Evolutionary conservation across 257 asterid species (phyloP).

Genomic region (Solanum chmielewskii): DNA sequence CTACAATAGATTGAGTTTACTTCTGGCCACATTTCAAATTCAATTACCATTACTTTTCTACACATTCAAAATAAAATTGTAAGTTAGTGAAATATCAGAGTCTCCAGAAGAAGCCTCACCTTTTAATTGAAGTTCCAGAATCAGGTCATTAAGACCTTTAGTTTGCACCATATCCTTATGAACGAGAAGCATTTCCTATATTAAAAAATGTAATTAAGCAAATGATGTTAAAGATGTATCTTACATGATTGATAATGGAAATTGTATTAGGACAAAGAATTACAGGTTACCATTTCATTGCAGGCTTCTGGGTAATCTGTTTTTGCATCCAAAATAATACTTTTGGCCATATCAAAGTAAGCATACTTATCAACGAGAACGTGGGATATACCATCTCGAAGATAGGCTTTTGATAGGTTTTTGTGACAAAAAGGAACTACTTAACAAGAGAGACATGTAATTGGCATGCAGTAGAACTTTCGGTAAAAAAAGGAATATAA

Average conservation of each 20-base stretch:
- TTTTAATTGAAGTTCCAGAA: slow-evolving; percentile 53
- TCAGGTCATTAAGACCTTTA: slow-evolving; percentile 40
- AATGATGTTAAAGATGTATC: background rate
- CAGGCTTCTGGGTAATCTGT: too few relatives aligned
- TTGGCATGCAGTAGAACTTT: background rate
- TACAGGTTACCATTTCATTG: slow-evolving; percentile 58
- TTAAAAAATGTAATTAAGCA: background rate
- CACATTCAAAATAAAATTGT: too few relatives aligned
- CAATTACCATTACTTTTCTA: too few relatives aligned
- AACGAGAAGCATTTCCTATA: slow-evolving; percentile 67
- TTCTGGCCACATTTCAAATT: too few relatives aligned
- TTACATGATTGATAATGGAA: background rate
- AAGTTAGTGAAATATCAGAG: background rate
- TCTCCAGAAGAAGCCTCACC: slow-evolving; percentile 18
- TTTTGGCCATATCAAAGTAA: slow-evolving; percentile 59
- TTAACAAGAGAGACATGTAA: background rate
- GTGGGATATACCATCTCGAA: slow-evolving; percentile 76
- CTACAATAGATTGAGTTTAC: too few relatives aligned
- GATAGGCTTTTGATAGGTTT: background rate
- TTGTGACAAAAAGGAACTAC: background rate
- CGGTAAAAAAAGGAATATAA: background rate
- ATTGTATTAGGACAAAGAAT: background rate
- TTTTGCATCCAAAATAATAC: slow-evolving; percentile 45
- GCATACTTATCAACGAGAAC: slow-evolving; percentile 66
- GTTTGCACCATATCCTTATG: slow-evolving; percentile 48